Evolutionary conservation across 2,329 filamentous ascomycete species (phyloP), one percentile per base, ranked within the genome.

Genomic region (Aspergillus udagawae): DNA sequence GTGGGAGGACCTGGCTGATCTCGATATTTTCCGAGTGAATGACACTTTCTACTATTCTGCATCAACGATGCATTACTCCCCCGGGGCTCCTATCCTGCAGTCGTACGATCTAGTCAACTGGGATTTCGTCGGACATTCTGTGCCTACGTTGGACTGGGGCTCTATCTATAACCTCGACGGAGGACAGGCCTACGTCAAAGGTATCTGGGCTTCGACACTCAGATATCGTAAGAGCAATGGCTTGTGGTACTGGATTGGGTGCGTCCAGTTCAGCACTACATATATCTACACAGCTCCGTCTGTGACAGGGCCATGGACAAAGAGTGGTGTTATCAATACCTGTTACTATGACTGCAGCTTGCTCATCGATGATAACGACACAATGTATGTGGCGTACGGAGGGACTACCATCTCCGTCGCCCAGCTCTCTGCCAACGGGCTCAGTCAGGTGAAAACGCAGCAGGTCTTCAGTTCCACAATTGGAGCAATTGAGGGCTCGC

Each of bases 271-370:
- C 51, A 70, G 73, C 32, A 74, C 75, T 8, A 83, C 82, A 0
- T 84, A 82, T 63, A 70, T 86, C 38, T 86, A 80, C 62, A 83
- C 82, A 0, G 75, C 82, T 0, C 51, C 69, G 3, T 67, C 69
- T 9, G 72, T 72, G 4, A 70, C 71, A 1, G 79, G 77, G 0
- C 77, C 78, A 0, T 83, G 80, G 80, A 73, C 59, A 10, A 70
- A 75, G 49, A 60, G 64, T 41, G 71, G 68, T 1, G 74, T 66
- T 8, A 68, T 77, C 17, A 68, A 69, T 0, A 74, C 66, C 1
- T 86, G 83, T 67, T 84, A 82, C 63, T 86, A 86, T 61, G 83
- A 86, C 65, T 77, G 73, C 20, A 82, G 84, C 0, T 67, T 86
- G 0, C 66, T 86, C n/a, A 77, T 86, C 35, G 83, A 86, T 51